Percentiles rank a stretch among this genome's conserved stretches.
phyloP scores from a whole-genome alignment of 2,329 filamentous ascomycete genomes.

The Aspergillus hiratsukae region DNA sequence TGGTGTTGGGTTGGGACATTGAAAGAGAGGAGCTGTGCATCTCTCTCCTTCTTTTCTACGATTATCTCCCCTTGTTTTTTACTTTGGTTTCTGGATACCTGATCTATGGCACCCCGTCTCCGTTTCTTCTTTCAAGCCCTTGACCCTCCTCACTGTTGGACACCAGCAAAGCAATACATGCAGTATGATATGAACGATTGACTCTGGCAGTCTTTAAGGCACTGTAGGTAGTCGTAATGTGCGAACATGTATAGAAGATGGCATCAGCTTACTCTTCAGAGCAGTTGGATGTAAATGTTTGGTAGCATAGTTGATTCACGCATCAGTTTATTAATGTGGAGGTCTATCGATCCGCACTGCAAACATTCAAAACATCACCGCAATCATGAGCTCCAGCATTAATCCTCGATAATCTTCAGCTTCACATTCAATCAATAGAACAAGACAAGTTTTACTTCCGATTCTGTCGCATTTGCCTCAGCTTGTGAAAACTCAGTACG shows the following conservation, averaged over 20 bases:
- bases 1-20: slow-evolving; percentile 14
- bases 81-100: slow-evolving; percentile 14
- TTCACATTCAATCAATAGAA: background rate
- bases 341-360: slow-evolving; percentile 4
- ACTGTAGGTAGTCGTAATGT: background rate
- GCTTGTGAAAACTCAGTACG: background rate
- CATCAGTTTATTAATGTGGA: background rate
- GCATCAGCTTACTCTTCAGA: background rate
- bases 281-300: background rate
- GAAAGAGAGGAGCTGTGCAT: slow-evolving; percentile 9
- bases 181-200: background rate
- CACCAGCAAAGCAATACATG: background rate
- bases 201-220: background rate
- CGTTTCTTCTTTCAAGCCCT: slow-evolving; percentile 10
- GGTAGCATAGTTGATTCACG: background rate
- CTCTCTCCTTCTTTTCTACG: slow-evolving; percentile 13
- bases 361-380: slow-evolving; percentile 20
- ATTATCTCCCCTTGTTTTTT: slow-evolving; percentile 9
- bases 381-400: background rate
- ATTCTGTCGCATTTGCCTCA: background rate
- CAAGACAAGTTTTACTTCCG: background rate
- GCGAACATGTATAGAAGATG: background rate
- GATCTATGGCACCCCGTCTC: slow-evolving; percentile 18
- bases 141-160: slow-evolving; percentile 5
- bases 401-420: background rate